Conservation (phyloP, 78 protist species). For the Protostelium mycophagum region DNA sequence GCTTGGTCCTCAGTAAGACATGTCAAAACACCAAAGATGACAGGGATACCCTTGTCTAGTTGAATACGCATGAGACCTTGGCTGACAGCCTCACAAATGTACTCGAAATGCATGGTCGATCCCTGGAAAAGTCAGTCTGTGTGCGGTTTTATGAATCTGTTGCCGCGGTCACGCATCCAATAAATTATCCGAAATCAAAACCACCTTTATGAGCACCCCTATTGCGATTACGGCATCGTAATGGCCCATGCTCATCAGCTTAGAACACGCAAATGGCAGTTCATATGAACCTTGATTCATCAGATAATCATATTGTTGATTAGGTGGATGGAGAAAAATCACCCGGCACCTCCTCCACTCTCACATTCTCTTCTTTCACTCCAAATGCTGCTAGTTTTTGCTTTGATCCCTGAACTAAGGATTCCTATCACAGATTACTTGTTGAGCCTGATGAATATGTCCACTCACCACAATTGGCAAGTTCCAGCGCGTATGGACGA, state of each 20-base stretch:
- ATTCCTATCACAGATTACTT: not conserved
- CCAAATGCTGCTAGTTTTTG: not conserved
- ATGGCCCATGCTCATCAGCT: not conserved
- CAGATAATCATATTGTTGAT: not conserved
- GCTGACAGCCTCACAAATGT: conserved; percentile 39
- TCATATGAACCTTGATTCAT: not conserved
- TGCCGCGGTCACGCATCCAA: too few species aligned
- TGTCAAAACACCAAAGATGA: conserved; percentile 34
- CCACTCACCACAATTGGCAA: not conserved
- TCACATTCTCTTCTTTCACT: not conserved
- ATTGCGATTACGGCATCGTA: not conserved
- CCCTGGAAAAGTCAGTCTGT: conserved; percentile 21
- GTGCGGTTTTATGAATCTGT: too few species aligned
- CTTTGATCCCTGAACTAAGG: not conserved
- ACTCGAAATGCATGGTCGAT: conserved; percentile 66
- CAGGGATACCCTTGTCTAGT: conserved; percentile 18
- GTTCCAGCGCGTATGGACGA: not conserved
- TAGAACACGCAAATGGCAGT: not conserved
- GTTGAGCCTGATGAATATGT: not conserved
- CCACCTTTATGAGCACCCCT: not conserved
- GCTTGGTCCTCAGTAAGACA: not conserved
- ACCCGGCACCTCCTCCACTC: not conserved
- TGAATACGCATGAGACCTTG: conserved; percentile 28
- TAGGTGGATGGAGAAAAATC: not conserved
- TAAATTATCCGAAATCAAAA: too few species aligned